Evolutionary conservation across 2,329 filamentous ascomycete genomes (phyloP).

Genomic region (Lachnellula occidentalis): DNA sequence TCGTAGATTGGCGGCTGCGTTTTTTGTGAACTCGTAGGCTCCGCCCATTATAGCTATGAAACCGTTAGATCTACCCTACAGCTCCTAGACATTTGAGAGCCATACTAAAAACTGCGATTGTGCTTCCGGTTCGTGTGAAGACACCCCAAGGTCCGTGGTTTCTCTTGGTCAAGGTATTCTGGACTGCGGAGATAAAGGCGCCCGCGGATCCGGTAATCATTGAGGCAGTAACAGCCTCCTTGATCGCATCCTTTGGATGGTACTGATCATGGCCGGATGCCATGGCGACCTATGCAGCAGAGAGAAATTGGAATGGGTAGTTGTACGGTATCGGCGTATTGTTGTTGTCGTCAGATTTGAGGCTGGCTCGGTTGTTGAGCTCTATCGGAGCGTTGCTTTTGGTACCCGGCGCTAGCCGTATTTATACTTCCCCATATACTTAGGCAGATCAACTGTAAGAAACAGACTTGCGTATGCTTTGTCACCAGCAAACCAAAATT

Average conservation of each 20-base stretch:
- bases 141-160: slow-evolving; percentile 79
- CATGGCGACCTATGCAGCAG: slow-evolving; percentile 37
- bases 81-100: slow-evolving; percentile 1
- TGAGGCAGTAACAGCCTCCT: slow-evolving; percentile 57
- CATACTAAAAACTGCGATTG: slow-evolving; percentile 61
- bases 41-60: slow-evolving; percentile 59
- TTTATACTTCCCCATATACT: no score
- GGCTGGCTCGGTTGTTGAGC: slow-evolving; percentile 9
- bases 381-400: not conserved
- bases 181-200: slow-evolving; percentile 68
- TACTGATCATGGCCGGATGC: slow-evolving; percentile 49
- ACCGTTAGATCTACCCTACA: slow-evolving; percentile 10
- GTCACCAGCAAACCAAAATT: not conserved
- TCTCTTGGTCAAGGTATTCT: slow-evolving; percentile 78
- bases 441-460: not conserved
- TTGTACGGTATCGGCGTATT: not conserved
- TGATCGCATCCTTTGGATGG: slow-evolving; percentile 70
- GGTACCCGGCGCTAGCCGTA: no score
- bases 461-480: not conserved
- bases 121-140: slow-evolving; percentile 71
- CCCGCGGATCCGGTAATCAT: slow-evolving; percentile 63
- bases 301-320: slow-evolving; percentile 3
- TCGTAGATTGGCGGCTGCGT: slow-evolving; percentile 62
- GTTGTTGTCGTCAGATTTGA: slow-evolving; percentile 18
- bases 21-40: slow-evolving; percentile 60